Percentiles rank a stretch among this genome's conserved stretches.
These are phyloP conservation scores for Zopfochytrium polystomum DNA, from an alignment of 371 early-diverging fungal species.

Conservation along the genomic window DNA sequence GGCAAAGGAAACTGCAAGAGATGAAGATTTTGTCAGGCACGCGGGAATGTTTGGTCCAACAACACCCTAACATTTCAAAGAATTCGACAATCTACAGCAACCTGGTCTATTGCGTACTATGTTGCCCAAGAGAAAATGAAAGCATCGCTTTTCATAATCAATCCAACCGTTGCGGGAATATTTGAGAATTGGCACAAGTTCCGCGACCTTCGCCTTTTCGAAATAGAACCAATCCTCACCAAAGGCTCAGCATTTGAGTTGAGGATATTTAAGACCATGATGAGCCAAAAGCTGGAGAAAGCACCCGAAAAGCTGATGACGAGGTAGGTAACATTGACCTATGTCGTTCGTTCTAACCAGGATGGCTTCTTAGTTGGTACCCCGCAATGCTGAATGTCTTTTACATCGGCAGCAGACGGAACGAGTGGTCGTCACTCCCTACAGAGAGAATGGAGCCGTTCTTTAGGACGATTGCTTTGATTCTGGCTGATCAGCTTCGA, in stretches of 20 bases:
- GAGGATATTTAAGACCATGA: conserved; percentile 37
- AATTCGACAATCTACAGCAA: conserved; percentile 43
- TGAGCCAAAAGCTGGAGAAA: conserved; percentile 47
- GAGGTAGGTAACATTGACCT: conserved; percentile 30
- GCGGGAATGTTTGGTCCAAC: not conserved
- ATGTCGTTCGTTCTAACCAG: not conserved
- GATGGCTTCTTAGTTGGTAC: conserved; percentile 42
- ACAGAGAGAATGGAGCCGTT: conserved; percentile 45
- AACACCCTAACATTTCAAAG: conserved; percentile 12
- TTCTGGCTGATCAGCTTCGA: conserved; percentile 48
- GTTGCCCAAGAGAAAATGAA: conserved; percentile 31
- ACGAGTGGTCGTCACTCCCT: conserved; percentile 50
- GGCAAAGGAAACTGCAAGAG: conserved; percentile 10
- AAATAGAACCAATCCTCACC: conserved; percentile 41
- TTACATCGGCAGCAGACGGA: conserved; percentile 49
- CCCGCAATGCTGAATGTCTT: conserved; percentile 53
- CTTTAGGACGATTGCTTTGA: conserved; percentile 44
- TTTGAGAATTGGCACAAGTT: conserved; percentile 43
- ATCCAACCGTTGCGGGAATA: conserved; percentile 45
- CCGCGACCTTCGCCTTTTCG: conserved; percentile 41
- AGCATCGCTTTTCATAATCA: conserved; percentile 33
- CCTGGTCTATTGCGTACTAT: conserved; percentile 41
- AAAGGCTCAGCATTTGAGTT: conserved; percentile 46
- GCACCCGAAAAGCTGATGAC: conserved; percentile 53
- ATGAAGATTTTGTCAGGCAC: conserved; percentile 43